Base-by-base conservation (phyloP, 306 rosid genomes). In the Styphnolobium japonicum region DNA sequence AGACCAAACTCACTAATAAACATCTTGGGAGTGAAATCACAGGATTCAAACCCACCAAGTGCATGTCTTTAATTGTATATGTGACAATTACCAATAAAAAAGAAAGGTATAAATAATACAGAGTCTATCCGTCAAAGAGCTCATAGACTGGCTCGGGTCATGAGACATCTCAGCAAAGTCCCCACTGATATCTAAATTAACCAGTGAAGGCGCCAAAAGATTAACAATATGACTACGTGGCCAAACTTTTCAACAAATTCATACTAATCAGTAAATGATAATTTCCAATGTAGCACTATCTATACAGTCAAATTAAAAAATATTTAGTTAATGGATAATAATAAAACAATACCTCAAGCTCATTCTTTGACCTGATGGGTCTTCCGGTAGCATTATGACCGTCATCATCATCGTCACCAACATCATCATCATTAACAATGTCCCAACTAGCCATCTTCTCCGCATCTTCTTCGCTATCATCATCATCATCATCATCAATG, bases 281-380 rank as follows among this genome's bases (percentile, higher is more conserved):
- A 18, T 45, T 12, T 51, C 29, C 0, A 67, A 43, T 10, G 7
- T 0, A 3, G 36, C 8, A 66, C 8, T 16, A 8, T 11, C n/a
- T 43, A 43, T 8, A 12, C 14, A 43, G 62, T 27, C 40, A 65
- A 12, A 60, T 15, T 43, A 45, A 1, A 42, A 37, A 29, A 55
- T 21, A 36, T 52, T 67, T 7, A 27, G 29, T 23, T 9, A 12
- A 37, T 36, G 7, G 9, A 33, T 15, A 48, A 75, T 5, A 5
- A 55, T 0, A 73, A 15, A 62, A 3, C 57, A 67, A 80, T 62
- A 89, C 96, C 96, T 83, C 83, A 75, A 86, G 80, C 86, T 86
- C 94, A 46, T 85, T 85, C 49, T 60, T 75, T 31, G 89, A 82
- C 70, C 60, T 68, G 80, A 82, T 46, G 43, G 89, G 92, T 62